Evolutionary conservation across 1,284 basidiomycete species (phyloP), one percentile per base, ranked within the genome.

Genomic region (Hypsizygus ulmarius): DNA sequence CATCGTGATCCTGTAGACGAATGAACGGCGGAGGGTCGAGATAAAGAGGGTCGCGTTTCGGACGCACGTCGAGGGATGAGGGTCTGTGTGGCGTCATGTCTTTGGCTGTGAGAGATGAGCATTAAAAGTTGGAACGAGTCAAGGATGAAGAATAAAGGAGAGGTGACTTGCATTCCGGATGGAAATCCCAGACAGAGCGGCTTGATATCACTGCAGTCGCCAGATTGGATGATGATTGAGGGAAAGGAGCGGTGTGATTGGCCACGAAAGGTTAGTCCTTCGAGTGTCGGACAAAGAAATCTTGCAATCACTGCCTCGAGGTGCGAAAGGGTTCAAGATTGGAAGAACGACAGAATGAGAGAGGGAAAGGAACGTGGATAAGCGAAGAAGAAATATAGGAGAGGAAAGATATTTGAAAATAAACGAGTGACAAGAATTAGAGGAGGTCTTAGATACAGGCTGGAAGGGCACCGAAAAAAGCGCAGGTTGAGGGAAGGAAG

Each of bases 21-120:
- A 52, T 40, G 28, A 33, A 27, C 18, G 33, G 11, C 2, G 46
- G 34, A 5, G 54, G 47, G 36, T 50, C 57, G 11, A 53, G 43
- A 36, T 25, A 49, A 32, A 48, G 50, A 5, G 59, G 45, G 28
- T 47, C 51, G 10, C 47, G 45, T 15, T 49, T 52, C 7, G 49
- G 43, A 18, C 37, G 43, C 12, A 49, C 34, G 12, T 52, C 41
- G 16, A 45, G 16, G 28, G 39, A 40, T 2, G 39, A 28, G 9
- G 45, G 30, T 39, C 53, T 44, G 36, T 58, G 42, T 2, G 56
- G 53, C 9, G 57, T 40, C 60, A 64, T 65, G 19, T 58, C 49
- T 50, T 51, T 50, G 39, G 49, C 56, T 56, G 39, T 11, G 32
- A 21, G 10, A 15, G 14, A 35, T 34, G 18, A 33, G 18, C 12